Conservation (phyloP, 495 filamentous ascomycete genomes). For the Aspergillus egyptiacus region DNA sequence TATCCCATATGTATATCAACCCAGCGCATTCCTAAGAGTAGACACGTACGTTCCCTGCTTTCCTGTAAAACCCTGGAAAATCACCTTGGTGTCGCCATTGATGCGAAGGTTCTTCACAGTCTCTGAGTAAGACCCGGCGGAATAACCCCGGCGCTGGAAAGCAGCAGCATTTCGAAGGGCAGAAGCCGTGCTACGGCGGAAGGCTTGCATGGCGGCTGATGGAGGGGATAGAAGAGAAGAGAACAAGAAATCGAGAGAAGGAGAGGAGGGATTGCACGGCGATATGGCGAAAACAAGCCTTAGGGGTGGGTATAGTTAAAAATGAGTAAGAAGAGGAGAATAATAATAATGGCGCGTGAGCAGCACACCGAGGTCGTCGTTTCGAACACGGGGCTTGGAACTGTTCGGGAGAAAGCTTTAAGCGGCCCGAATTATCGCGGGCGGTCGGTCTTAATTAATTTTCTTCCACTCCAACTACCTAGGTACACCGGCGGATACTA, state of each 20-base stretch:
- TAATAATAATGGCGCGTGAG: conserved; percentile 19
- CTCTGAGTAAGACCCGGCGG: conserved; percentile 66
- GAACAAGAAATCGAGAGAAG: not conserved
- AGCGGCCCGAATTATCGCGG: conserved; percentile 34
- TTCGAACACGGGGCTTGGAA: conserved; percentile 24
- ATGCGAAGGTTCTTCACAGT: conserved; percentile 91
- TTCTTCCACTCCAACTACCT: conserved; percentile 23
- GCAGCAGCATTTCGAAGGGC: conserved; percentile 44
- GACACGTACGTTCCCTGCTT: conserved; percentile 95
- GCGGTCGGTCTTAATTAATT: conserved; percentile 24
- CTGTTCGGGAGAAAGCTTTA: conserved; percentile 42
- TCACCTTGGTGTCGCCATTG: conserved; percentile 83
- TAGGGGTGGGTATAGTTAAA: conserved; percentile 14
- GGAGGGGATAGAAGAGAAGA: conserved; percentile 18
- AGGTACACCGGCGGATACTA: not conserved
- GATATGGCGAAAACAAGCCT: conserved; percentile 2
- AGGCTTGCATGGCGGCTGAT: conserved; percentile 45
- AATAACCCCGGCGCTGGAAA: conserved; percentile 59
- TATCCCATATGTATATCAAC: conserved; percentile 7
- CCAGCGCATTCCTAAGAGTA: not conserved
- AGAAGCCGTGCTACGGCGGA: conserved; percentile 46
- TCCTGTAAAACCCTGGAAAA: conserved; percentile 97
- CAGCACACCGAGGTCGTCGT: conserved; percentile 11
- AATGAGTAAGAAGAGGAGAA: conserved; percentile 18
- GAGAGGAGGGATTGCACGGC: conserved; percentile 14